Evolutionary conservation across 768 basidiomycete species (phyloP), one percentile per base, ranked within the genome.

Genomic region (Tephrocybe sp.): DNA sequence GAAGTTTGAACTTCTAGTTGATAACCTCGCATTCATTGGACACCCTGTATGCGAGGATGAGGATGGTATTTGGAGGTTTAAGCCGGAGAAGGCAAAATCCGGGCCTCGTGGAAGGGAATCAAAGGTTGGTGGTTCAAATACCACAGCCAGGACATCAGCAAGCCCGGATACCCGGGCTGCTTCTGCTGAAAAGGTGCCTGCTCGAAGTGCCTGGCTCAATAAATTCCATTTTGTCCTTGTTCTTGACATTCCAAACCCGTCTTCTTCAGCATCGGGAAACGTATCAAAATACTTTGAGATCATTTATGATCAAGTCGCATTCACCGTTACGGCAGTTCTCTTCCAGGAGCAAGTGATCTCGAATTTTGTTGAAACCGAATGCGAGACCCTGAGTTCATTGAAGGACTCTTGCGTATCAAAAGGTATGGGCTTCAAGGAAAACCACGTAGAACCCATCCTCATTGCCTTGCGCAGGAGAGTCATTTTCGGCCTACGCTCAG

Each of bases 11-110:
- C 79, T 99, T 24, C 69, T 91, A 33, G 86, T 97, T 21, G 94
- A 98, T 62, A 86, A 94, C 58, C 75, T 98, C 21, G 90, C 84
- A 4, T 98, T 97, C 64, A 77, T 97, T 37, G 97, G 97, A 0
- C 94, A 98, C 64, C 97, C 95, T 1, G 93, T 97, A 2, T 89
- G 87, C 61, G 80, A 80, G 10, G 86, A 89, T 45, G 60, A 72
- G 23, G 84, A 86, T 56, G 89, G 86, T 1, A 72, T 62, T 12
- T 94, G 94, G 92, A 72, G 73, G 33, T 90, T 90, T 64, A 82
- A 77, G 61, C 71, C 73, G n/a, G 86, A 87, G 58, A 82, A 77
- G 55, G 56, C 61, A 43, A 79, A 80, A 56, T 52, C 68, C 34
- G 70, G 66, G 30, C 72, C 77, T 19, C 71, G 84, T 49, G 85